Percentiles rank a stretch among this genome's conserved stretches.
Evolutionary conservation across 148 eudicot species (phyloP).

Genomic region (Fallopia convolvulus): DNA sequence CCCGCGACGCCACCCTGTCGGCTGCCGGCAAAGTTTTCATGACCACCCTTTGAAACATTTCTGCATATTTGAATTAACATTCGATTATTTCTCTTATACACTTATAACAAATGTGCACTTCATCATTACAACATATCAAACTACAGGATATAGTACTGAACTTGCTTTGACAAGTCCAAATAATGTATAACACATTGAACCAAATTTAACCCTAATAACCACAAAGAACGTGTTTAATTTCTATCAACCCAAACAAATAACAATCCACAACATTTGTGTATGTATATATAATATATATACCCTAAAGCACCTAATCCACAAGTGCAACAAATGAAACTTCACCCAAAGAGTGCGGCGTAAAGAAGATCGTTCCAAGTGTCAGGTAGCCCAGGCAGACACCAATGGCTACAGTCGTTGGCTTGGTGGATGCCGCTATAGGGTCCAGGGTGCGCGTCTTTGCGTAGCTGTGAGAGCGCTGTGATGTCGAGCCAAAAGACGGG

Average conservation of each 20-base stretch:
- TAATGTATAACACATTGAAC: neutral
- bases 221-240: neutral
- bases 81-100: slow-evolving; percentile 2
- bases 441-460: slow-evolving; percentile 52
- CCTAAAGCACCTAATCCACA: neutral
- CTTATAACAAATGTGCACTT: neutral
- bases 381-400: slow-evolving; percentile 65
- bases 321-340: neutral
- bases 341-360: slow-evolving; percentile 22
- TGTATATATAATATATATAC: too few relatives aligned
- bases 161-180: slow-evolving; percentile 3
- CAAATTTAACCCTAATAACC: neutral
- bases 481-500: slow-evolving; percentile 29
- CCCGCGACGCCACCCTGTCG: too few relatives aligned
- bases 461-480: slow-evolving; percentile 35
- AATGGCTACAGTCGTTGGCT: slow-evolving; percentile 51
- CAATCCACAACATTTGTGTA: neutral
- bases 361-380: slow-evolving; percentile 60
- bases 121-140: neutral
- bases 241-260: too few relatives aligned
- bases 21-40: too few relatives aligned
- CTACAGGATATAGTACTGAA: neutral
- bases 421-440: slow-evolving; percentile 28
- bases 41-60: too few relatives aligned
- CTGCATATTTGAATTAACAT: neutral